Percentiles rank a stretch among this genome's conserved stretches.
Evolutionary conservation across 345 rosid genomes (phyloP).

Genomic region (Diplotaxis tenuifolia): DNA sequence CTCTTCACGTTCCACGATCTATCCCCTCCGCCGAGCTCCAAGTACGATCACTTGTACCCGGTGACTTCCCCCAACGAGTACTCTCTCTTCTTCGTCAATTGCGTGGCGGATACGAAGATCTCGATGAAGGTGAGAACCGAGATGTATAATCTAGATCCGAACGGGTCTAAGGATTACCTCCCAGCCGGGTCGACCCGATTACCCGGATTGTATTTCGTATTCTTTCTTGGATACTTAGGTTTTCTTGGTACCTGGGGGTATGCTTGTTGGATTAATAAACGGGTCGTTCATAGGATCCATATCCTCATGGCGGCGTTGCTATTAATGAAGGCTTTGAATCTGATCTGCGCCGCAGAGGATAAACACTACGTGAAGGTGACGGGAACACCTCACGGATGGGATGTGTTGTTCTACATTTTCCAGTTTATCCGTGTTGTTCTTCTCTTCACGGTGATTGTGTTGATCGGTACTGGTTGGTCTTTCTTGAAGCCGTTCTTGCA

Average conservation of each 20-base stretch:
- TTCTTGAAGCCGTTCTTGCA: conserved; percentile 91
- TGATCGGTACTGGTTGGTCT: conserved; percentile 97
- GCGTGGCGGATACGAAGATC: conserved; percentile 66
- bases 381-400: conserved; percentile 98
- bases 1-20: conserved; percentile 79
- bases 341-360: conserved; percentile 86
- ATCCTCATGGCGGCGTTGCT: conserved; percentile 70
- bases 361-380: conserved; percentile 79
- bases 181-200: conserved; percentile 80
- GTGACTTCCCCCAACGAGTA: conserved; percentile 71
- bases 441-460: conserved; percentile 87
- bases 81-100: conserved; percentile 82
- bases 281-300: conserved; percentile 80
- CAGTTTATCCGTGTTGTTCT: conserved; percentile 84
- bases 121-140: conserved; percentile 80
- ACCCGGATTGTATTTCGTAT: conserved; percentile 60
- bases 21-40: conserved; percentile 64
- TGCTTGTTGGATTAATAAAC: conserved; percentile 43
- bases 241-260: conserved; percentile 71
- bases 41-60: conserved; percentile 57
- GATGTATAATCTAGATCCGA: conserved; percentile 63
- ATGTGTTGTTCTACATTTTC: conserved; percentile 79
- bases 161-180: conserved; percentile 61
- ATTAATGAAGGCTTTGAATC: conserved; percentile 78
- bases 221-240: conserved; percentile 51